These are phyloP conservation scores for Paecilomyces variotii DNA, from an alignment of 2,329 filamentous ascomycete genomes.

Conservation along the genomic window DNA sequence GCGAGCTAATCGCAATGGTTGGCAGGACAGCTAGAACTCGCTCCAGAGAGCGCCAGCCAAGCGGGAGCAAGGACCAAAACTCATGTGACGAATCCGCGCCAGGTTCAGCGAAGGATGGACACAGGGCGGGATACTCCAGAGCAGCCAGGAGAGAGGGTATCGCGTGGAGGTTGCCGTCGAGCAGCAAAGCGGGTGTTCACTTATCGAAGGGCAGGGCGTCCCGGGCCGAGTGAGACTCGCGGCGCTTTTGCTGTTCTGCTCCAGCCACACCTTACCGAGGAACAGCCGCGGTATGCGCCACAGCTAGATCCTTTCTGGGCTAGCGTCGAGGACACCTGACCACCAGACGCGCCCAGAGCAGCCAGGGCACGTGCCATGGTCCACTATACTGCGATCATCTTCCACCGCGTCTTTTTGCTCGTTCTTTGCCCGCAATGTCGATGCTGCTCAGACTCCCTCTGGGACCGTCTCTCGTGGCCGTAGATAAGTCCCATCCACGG, in stretches of 20 bases:
- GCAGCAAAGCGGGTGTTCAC: not conserved
- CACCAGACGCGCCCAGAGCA: not conserved
- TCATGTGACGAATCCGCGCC: not conserved
- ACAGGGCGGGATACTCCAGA: not conserved
- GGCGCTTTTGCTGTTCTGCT: slow-evolving; percentile 1
- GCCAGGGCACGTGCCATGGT: not conserved
- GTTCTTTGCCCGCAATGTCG: not conserved
- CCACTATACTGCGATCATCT: not conserved
- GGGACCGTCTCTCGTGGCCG: not conserved
- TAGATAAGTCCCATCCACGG: not conserved
- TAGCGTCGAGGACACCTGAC: not conserved
- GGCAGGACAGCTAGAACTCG: not conserved
- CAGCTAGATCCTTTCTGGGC: not conserved
- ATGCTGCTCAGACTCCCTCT: not conserved
- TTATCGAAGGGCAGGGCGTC: not conserved
- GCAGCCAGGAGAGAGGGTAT: not conserved
- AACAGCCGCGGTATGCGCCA: not conserved
- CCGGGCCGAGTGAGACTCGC: slow-evolving; percentile 4
- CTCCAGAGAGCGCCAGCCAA: not conserved
- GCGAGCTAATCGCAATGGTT: not conserved
- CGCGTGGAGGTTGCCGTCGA: not conserved
- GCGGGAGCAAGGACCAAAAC: not conserved
- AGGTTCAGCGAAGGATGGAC: not conserved
- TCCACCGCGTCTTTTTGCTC: not conserved
- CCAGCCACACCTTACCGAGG: not conserved